Evolutionary conservation across 2,329 filamentous ascomycete genomes (phyloP).

Genomic region (Cryoendolithus antarcticus): DNA sequence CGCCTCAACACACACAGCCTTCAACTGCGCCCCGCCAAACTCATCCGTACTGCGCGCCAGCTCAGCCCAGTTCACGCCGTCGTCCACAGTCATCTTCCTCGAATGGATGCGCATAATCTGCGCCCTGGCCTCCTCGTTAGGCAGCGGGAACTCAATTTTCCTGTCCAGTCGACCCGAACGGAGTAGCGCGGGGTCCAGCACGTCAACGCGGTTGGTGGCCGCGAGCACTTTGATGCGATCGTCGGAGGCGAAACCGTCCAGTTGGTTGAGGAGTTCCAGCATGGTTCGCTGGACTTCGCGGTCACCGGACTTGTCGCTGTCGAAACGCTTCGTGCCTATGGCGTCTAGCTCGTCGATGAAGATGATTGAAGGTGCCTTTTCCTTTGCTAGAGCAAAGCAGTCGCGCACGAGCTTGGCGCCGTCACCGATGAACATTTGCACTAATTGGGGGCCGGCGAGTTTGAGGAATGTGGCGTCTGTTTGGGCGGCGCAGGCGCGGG

Average conservation of each 20-base stretch:
- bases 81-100: slow-evolving; percentile 94
- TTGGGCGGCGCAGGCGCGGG: slow-evolving; percentile 91
- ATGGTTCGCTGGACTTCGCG: slow-evolving; percentile 98
- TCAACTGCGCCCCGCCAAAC: slow-evolving; percentile 94
- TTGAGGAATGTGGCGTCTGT: slow-evolving; percentile 98
- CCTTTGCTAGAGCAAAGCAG: slow-evolving; percentile 93
- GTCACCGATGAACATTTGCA: slow-evolving; percentile 99
- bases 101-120: slow-evolving; percentile 97
- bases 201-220: slow-evolving; percentile 96
- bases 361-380: slow-evolving; percentile 97
- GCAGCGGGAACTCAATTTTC: slow-evolving; percentile 97
- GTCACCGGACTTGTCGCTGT: slow-evolving; percentile 88
- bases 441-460: slow-evolving; percentile 89
- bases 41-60: slow-evolving; percentile 94
- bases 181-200: slow-evolving; percentile 86
- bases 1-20: slow-evolving; percentile 96
- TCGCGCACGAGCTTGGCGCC: slow-evolving; percentile 95
- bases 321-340: slow-evolving; percentile 92
- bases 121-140: slow-evolving; percentile 92
- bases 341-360: slow-evolving; percentile 99
- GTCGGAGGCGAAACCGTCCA: slow-evolving; percentile 98
- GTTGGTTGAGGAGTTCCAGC: slow-evolving; percentile 94
- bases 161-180: slow-evolving; percentile 95
- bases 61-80: slow-evolving; percentile 89
- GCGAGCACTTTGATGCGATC: slow-evolving; percentile 97